A percentile compares a stretch with the other conserved stretches of the same genome.
Conservation (phyloP, 2,329 filamentous ascomycete genomes). For the Alternaria conjuncta region DNA sequence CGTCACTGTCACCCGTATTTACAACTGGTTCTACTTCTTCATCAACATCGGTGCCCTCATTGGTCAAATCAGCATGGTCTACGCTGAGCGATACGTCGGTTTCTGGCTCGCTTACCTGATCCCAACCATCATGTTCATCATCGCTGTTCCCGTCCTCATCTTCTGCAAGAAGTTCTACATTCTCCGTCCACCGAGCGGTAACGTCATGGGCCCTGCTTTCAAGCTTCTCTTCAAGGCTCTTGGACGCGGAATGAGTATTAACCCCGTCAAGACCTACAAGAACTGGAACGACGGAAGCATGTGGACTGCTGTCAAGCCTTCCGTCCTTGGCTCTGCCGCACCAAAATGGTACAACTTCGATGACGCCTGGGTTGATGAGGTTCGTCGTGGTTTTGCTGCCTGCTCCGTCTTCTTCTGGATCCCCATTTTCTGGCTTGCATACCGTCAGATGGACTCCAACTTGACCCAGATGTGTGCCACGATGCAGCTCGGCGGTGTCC, state of each 20-base stretch:
- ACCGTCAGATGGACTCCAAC: slow-evolving; percentile 72
- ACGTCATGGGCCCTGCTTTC: slow-evolving; percentile 70
- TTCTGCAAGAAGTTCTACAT: slow-evolving; percentile 67
- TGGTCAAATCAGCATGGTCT: slow-evolving; percentile 48
- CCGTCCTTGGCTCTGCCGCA: slow-evolving; percentile 61
- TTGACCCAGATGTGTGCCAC: slow-evolving; percentile 69
- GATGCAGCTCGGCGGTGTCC: slow-evolving; percentile 72
- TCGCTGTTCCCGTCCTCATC: slow-evolving; percentile 65
- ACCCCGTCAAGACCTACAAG: slow-evolving; percentile 63
- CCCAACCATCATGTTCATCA: slow-evolving; percentile 68
- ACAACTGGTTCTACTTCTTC: slow-evolving; percentile 59
- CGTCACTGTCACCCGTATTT: slow-evolving; percentile 71
- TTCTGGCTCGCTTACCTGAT: slow-evolving; percentile 76
- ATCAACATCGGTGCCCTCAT: slow-evolving; percentile 49
- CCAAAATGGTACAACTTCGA: slow-evolving; percentile 80
- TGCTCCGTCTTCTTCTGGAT: slow-evolving; percentile 62
- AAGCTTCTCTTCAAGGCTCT: slow-evolving; percentile 59
- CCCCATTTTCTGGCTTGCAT: slow-evolving; percentile 70
- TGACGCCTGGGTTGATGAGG: slow-evolving; percentile 82
- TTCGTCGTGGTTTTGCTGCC: slow-evolving; percentile 64
- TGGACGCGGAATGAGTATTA: slow-evolving; percentile 64
- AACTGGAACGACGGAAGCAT: slow-evolving; percentile 62
- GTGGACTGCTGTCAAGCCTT: slow-evolving; percentile 72
- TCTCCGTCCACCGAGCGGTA: slow-evolving; percentile 68
- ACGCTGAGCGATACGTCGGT: slow-evolving; percentile 60